phyloP scores from a whole-genome alignment of 2,329 filamentous ascomycete genomes.

The Emericellopsis atlantica region DNA sequence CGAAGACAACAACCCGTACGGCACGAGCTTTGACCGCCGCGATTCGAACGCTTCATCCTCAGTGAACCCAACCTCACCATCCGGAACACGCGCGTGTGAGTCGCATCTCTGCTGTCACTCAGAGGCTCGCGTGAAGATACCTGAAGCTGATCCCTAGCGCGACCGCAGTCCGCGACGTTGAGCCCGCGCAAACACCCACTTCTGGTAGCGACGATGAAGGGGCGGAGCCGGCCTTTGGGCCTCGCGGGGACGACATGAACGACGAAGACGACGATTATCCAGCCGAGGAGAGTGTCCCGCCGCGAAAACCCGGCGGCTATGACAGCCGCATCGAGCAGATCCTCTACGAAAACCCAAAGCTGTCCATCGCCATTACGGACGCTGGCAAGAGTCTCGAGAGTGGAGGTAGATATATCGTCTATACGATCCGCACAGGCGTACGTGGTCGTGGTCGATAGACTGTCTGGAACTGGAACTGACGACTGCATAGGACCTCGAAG shows the following conservation, averaged over 20 bases:
- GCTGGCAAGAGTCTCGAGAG: constrained; percentile 92
- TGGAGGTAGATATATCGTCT: constrained; percentile 88
- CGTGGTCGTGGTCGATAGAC: constrained; percentile 9
- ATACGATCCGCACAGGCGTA: constrained; percentile 92
- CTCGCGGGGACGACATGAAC: constrained; percentile 13
- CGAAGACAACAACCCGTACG: constrained; percentile 97
- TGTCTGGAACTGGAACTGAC: constrained; percentile 1
- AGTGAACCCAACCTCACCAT: constrained; percentile 52
- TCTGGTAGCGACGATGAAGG: constrained; percentile 57
- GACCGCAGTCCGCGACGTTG: not conserved
- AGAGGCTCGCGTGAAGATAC: not conserved
- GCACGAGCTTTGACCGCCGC: constrained; percentile 75
- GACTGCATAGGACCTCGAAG: constrained; percentile 68
- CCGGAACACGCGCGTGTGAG: constrained; percentile 39
- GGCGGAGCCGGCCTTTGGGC: constrained; percentile 23
- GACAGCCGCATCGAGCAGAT: constrained; percentile 96
- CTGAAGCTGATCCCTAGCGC: not conserved
- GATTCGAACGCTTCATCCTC: constrained; percentile 64
- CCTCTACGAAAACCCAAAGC: constrained; percentile 83
- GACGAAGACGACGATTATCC: constrained; percentile 33
- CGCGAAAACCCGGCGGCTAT: constrained; percentile 72
- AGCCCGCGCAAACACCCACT: constrained; percentile 40
- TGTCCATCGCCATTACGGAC: constrained; percentile 84
- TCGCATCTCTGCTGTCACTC: constrained; percentile 7
- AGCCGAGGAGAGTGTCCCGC: constrained; percentile 30